Conservation (phyloP, 1,139 yeast genomes). For the Kazachstania sp. region DNA sequence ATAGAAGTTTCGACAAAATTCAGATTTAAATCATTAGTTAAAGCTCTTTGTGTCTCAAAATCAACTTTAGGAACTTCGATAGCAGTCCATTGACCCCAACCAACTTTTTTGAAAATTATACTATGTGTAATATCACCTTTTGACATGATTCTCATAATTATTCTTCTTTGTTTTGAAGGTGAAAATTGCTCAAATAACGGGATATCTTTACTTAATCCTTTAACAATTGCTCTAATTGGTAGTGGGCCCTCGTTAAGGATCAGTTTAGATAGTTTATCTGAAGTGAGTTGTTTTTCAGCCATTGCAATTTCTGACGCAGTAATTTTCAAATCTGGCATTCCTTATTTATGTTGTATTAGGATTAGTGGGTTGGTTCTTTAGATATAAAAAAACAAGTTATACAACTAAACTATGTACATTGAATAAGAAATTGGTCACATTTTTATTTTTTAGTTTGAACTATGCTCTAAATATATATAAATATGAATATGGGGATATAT, state of each 20-base stretch:
- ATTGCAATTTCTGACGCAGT: slow-evolving; percentile 43
- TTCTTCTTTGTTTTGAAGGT: slow-evolving; percentile 78
- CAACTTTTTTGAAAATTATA: slow-evolving; percentile 76
- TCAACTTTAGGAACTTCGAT: slow-evolving; percentile 38
- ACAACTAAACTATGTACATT: too few species aligned
- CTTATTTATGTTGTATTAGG: neutral
- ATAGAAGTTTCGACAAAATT: slow-evolving; percentile 30
- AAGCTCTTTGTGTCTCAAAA: slow-evolving; percentile 36
- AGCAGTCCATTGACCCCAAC: slow-evolving; percentile 98
- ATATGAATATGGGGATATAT: too few species aligned
- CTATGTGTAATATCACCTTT: slow-evolving; percentile 54
- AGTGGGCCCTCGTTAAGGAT: slow-evolving; percentile 72
- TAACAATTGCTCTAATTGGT: slow-evolving; percentile 86
- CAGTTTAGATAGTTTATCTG: slow-evolving; percentile 45
- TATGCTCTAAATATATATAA: too few species aligned
- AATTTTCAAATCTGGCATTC: too few species aligned
- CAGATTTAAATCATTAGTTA: slow-evolving; percentile 29
- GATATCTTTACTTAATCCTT: slow-evolving; percentile 64
- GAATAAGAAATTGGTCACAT: too few species aligned
- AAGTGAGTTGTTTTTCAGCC: slow-evolving; percentile 5
- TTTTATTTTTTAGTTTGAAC: too few species aligned
- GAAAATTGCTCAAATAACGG: slow-evolving; percentile 73
- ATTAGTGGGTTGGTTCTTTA: neutral
- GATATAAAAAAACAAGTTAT: too few species aligned
- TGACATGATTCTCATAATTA: slow-evolving; percentile 83